Base-by-base conservation (phyloP, 2,329 filamentous ascomycete genomes). In the Aspergillus novoparasiticus region DNA sequence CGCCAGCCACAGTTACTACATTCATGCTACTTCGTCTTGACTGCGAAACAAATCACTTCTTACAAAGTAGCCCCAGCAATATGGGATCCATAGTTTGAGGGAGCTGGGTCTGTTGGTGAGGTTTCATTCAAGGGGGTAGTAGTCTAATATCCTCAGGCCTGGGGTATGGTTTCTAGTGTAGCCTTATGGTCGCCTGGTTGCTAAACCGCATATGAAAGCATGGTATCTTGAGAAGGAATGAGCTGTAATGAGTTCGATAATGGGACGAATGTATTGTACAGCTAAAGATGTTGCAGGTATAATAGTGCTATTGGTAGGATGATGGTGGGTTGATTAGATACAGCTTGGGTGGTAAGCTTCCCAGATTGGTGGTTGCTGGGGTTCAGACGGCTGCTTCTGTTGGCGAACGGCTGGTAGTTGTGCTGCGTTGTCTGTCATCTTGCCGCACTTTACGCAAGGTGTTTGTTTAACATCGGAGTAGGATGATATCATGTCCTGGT, bases 401-500 rank as follows among this genome's bases (percentile, higher is more conserved):
- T 71, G 72, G 54, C 80, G 76, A 48, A 80, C 64, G n/a, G 73
- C 69, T 4, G 80, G 80, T 1, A 81, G 73, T 63, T 78, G 78
- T 14, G 78, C 74, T n/a, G 71, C 68, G 32, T 68, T 69, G 65
- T 80, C 73, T 60, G 77, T 75, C 61, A 81, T 69, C 21, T 72
- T 74, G 46, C 67, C 68, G 69, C 80, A 82, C 59, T 75, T 79
- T 3, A 69, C 63, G 61, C 80, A 82, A 19, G 75, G 71, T 2
- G 72, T 76, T 34, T 75, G 72, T 53, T 77, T 80, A 62, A 81
- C 71, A 60, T 79, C 73, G 14, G 74, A 66, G 65, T 81, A 82
- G 23, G 80, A 78, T 32, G 75, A 70, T 11, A 81, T 76, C 74
- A 80, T 79, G 57, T 80, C 77, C 80, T 82, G 54, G 10, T 43